Evolutionary conservation across 108 stramenopile species (phyloP), one percentile per base, ranked within the genome.

Genomic region (Tribonema minus): DNA sequence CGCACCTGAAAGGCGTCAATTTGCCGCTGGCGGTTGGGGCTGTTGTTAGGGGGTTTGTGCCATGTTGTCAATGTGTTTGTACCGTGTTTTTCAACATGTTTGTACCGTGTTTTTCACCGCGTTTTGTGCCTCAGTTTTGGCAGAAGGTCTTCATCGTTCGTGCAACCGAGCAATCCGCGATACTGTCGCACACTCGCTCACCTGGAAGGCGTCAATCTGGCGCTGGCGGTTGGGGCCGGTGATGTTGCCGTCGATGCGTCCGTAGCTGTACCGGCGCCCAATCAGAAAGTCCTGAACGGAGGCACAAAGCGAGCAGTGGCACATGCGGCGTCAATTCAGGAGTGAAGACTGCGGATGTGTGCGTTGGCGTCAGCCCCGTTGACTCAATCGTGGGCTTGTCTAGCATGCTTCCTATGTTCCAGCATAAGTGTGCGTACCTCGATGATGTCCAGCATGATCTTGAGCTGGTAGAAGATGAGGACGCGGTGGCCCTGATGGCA

Each of bases 391-490:
- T n/a, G n/a, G n/a, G n/a, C n/a, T n/a, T n/a, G n/a, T n/a, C n/a
- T n/a, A n/a, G n/a, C n/a, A n/a, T n/a, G n/a, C n/a, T n/a, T n/a
- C n/a, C n/a, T n/a, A n/a, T n/a, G n/a, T n/a, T n/a, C n/a, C n/a
- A n/a, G n/a, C n/a, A n/a, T n/a, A n/a, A n/a, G n/a, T n/a, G n/a
- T n/a, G n/a, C n/a, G n/a, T n/a, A n/a, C n/a, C n/a, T n/a, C 95
- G 63, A 99, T 67, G 61, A 99, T 90, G 79, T 99, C 94, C 15
- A 99, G 90, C 69, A 96, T 88, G 68, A 94, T 74, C 72, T 72
- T 95, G 93, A 97, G 95, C 85, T 99, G 98, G 65, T 90, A 89
- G 87, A 99, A 99, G 70, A 99, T 93, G 26, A 99, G 87, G 1
- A 99, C 95, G 3, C 93, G 88, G 34, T 93, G 92, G 34, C 91